Percentiles rank a stretch among this genome's conserved stretches.
Conservation (phyloP, 2,329 filamentous ascomycete genomes). For the Huntiella savannae region DNA sequence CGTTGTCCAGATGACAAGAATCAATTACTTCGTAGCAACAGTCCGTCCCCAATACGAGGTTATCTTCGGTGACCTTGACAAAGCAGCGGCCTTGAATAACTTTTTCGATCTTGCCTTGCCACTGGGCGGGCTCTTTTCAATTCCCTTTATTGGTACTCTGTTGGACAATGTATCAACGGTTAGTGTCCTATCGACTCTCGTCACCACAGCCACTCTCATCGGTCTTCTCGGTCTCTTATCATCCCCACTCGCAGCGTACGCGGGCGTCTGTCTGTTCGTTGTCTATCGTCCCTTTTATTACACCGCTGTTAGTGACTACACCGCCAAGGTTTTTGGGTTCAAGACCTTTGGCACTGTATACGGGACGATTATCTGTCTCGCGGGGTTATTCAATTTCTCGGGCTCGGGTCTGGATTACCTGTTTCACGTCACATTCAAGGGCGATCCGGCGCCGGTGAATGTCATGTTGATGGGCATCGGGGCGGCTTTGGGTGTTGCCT, state of each 20-base stretch:
- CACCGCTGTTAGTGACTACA: constrained; percentile 75
- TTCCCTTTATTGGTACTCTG: constrained; percentile 68
- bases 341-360: constrained; percentile 88
- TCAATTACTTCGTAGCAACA: constrained; percentile 87
- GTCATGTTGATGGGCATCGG: constrained; percentile 43
- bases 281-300: constrained; percentile 81
- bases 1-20: constrained; percentile 55
- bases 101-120: constrained; percentile 69
- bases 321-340: constrained; percentile 83
- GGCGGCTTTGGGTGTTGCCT: constrained; percentile 39
- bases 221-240: constrained; percentile 60
- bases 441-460: constrained; percentile 64
- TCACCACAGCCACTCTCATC: constrained; percentile 52
- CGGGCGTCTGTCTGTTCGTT: constrained; percentile 61
- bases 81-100: constrained; percentile 54
- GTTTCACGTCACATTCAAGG: constrained; percentile 52
- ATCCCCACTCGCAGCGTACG: constrained; percentile 49
- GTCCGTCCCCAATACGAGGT: constrained; percentile 65
- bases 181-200: constrained; percentile 50
- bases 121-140: constrained; percentile 62
- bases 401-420: constrained; percentile 64
- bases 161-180: constrained; percentile 61
- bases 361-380: constrained; percentile 70
- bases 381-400: constrained; percentile 66
- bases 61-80: constrained; percentile 42